A percentile compares a stretch with the other conserved stretches of the same genome.
These are phyloP conservation scores for Leishmania tropica DNA, from an alignment of 208 protist species.

Conservation along the genomic window DNA sequence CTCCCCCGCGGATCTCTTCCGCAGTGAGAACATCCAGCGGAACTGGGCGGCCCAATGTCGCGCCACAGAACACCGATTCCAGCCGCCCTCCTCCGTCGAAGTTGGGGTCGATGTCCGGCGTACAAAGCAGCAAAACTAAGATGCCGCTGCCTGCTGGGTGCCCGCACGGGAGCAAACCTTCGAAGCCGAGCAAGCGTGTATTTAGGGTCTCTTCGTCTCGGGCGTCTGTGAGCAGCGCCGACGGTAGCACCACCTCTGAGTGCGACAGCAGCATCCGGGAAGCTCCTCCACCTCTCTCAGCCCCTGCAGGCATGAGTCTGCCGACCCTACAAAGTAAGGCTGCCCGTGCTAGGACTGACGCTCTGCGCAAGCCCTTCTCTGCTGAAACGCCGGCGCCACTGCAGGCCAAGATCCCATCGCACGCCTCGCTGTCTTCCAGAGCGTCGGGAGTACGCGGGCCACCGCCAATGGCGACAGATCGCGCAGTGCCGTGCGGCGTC, in stretches of 20 bases:
- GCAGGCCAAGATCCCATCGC: background rate
- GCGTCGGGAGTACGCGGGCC: background rate
- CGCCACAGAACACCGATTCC: background rate
- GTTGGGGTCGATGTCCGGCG: background rate
- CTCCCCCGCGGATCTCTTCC: background rate
- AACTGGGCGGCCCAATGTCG: background rate
- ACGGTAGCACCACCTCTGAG: background rate
- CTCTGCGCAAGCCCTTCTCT: background rate
- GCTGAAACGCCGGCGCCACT: slow-evolving; percentile 1
- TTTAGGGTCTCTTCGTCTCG: background rate
- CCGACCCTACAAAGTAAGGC: slow-evolving; percentile 1
- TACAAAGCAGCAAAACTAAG: too few relatives aligned
- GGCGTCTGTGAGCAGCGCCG: slow-evolving; percentile 7
- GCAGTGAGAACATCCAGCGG: background rate
- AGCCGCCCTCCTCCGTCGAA: background rate
- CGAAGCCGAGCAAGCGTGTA: background rate
- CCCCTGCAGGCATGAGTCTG: slow-evolving; percentile 3
- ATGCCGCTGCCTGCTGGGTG: too few relatives aligned
- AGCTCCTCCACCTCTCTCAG: slow-evolving; percentile 1
- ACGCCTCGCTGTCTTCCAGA: background rate
- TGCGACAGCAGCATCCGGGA: background rate
- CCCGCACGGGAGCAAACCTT: background rate
- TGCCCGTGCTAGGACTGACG: background rate
- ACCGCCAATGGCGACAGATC: background rate
- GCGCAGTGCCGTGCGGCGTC: background rate